These are phyloP conservation scores for Pestalotiopsis sp. DNA, from an alignment of 2,329 filamentous ascomycete genomes.

Conservation along the genomic window DNA sequence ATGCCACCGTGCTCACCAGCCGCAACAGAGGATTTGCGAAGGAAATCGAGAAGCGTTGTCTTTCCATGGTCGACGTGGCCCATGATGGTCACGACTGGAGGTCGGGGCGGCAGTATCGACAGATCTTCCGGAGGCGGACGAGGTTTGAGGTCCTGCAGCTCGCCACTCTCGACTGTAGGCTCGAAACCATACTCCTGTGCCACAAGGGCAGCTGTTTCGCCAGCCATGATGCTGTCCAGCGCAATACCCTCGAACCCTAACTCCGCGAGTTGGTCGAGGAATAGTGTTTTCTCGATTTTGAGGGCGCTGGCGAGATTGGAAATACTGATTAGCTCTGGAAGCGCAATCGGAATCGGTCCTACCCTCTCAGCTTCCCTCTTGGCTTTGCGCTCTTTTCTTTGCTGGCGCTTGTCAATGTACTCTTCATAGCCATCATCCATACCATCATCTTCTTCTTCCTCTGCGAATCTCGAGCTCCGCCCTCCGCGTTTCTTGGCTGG, in stretches of 20 bases:
- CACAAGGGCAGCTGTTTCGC: constrained; percentile 87
- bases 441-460: constrained; percentile 7
- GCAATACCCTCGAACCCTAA: constrained; percentile 89
- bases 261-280: constrained; percentile 75
- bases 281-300: constrained; percentile 69
- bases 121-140: constrained; percentile 70
- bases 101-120: constrained; percentile 70
- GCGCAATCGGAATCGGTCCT: constrained; percentile 63
- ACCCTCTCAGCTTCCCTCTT: constrained; percentile 36
- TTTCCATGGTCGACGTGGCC: constrained; percentile 98
- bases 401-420: constrained; percentile 44
- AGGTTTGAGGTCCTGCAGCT: constrained; percentile 70
- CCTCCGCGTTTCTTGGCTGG: constrained; percentile 7
- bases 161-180: constrained; percentile 71
- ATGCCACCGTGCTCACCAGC: constrained; percentile 94
- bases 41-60: constrained; percentile 91
- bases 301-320: constrained; percentile 77
- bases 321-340: constrained; percentile 94
- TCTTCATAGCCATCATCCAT: constrained; percentile 29
- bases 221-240: constrained; percentile 83
- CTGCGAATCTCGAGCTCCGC: background rate
- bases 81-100: constrained; percentile 98
- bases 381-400: constrained; percentile 42
- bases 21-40: constrained; percentile 90
- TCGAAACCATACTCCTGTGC: constrained; percentile 93